A percentile compares a stretch with the other conserved stretches of the same genome.
phyloP scores from a whole-genome alignment of 2,329 filamentous ascomycete species.

The Escovopsis sp. region DNA sequence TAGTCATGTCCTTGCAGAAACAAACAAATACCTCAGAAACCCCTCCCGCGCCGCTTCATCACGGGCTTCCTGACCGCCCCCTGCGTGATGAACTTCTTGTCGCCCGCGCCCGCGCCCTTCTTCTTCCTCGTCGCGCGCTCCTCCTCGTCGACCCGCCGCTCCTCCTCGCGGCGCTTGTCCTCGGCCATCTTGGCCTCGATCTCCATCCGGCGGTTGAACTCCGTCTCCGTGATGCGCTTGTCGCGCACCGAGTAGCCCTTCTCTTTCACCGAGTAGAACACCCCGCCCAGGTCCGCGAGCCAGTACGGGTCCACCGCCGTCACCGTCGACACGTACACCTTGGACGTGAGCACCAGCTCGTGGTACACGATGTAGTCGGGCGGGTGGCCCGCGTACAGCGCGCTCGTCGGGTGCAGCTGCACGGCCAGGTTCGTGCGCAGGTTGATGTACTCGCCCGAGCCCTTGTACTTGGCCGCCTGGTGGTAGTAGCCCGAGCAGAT shows the following conservation, averaged over 20 bases:
- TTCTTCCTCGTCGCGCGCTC: constrained; percentile 31
- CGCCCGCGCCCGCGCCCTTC: constrained; percentile 12
- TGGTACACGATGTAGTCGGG: constrained; percentile 98
- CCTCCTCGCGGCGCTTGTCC: constrained; percentile 57
- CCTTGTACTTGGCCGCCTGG: constrained; percentile 90
- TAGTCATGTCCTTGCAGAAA: too few species aligned
- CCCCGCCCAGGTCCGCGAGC: constrained; percentile 89
- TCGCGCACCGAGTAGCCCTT: constrained; percentile 87
- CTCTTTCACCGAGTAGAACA: constrained; percentile 95
- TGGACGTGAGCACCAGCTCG: constrained; percentile 89
- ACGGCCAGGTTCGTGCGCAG: constrained; percentile 87
- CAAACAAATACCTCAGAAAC: too few species aligned
- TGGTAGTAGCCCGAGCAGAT: constrained; percentile 98
- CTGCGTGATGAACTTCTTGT: constrained; percentile 45
- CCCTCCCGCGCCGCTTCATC: constrained; percentile 39
- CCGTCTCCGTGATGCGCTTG: constrained; percentile 74
- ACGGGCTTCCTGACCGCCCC: constrained; percentile 49
- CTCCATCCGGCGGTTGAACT: constrained; percentile 87
- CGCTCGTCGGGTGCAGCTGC: constrained; percentile 85
- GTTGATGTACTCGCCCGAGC: constrained; percentile 95
- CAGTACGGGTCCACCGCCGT: constrained; percentile 93
- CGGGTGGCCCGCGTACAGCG: constrained; percentile 86
- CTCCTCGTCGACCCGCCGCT: constrained; percentile 35
- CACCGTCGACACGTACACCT: constrained; percentile 96
- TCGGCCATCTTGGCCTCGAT: constrained; percentile 86